These are phyloP conservation scores for Tuctoria greenei DNA, from an alignment of 176 grass and related monocot genomes.

Conservation along the genomic window DNA sequence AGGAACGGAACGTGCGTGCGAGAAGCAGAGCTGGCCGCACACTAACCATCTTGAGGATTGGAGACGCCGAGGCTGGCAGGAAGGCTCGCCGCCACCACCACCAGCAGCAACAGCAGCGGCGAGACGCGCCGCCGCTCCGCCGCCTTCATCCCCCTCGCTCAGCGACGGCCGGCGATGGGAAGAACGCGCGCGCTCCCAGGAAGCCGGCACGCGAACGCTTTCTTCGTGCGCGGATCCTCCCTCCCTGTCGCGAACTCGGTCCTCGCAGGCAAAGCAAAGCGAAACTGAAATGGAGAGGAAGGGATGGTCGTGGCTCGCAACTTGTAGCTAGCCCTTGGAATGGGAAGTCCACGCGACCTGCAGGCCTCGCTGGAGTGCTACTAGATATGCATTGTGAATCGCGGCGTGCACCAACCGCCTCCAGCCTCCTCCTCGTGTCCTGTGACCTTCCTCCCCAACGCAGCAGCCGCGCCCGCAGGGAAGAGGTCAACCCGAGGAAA, in stretches of 20 bases:
- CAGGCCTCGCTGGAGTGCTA: conserved; percentile 3
- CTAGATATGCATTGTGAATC: conserved; percentile 4
- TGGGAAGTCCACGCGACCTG: not conserved
- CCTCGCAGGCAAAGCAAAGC: not conserved
- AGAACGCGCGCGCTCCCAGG: not conserved
- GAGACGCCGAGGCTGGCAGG: conserved; percentile 19
- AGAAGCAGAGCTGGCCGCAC: conserved; percentile 6
- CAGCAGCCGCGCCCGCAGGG: not conserved
- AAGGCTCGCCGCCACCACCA: conserved; percentile 4
- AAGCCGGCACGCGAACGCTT: not conserved
- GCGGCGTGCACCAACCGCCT: not conserved
- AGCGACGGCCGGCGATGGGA: not conserved
- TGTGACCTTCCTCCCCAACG: not conserved
- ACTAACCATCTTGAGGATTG: conserved; percentile 45
- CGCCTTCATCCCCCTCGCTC: conserved; percentile 12
- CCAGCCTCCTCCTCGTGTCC: not conserved
- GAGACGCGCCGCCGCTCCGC: conserved; percentile 10
- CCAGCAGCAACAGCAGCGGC: not conserved
- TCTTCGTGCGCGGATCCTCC: not conserved
- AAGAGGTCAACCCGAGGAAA: conserved; percentile 38
- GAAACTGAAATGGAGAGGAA: not conserved
- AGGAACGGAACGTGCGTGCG: not conserved
- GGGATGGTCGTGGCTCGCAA: not conserved
- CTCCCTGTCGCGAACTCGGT: not conserved
- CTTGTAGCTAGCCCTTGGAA: not conserved